These are phyloP conservation scores for Melastoma candidum DNA, from an alignment of 441 rosid species.

Conservation along the genomic window DNA sequence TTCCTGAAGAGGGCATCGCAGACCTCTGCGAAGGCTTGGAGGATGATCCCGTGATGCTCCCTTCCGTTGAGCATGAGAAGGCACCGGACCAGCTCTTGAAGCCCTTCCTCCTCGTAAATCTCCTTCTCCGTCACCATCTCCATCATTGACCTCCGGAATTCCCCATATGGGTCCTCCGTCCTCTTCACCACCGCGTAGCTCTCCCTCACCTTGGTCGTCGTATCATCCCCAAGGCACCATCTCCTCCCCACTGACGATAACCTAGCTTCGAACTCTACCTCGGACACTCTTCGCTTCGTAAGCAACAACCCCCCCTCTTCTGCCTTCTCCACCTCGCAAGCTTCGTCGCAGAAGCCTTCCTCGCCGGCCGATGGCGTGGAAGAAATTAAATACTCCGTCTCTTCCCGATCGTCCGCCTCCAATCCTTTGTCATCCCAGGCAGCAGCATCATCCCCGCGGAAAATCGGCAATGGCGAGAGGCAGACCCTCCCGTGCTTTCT, in stretches of 20 bases:
- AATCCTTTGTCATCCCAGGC: not conserved
- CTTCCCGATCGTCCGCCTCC: not conserved
- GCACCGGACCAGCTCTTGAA: conserved; percentile 14
- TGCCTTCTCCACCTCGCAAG: not conserved
- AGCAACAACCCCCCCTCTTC: not conserved
- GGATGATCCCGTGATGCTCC: conserved; percentile 11
- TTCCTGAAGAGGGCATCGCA: conserved; percentile 14
- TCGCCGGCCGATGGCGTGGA: conserved; percentile 2
- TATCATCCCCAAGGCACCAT: not conserved
- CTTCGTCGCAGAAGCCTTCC: not conserved
- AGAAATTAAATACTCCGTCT: not conserved
- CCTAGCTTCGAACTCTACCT: conserved; percentile 1
- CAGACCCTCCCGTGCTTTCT: no score
- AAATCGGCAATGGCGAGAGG: no score
- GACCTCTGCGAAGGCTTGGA: conserved; percentile 13
- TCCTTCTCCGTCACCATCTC: conserved; percentile 23
- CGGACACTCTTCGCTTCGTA: not conserved
- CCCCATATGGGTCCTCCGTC: conserved; percentile 14
- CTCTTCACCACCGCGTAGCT: conserved; percentile 21
- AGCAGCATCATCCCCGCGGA: no score
- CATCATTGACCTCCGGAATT: conserved; percentile 16
- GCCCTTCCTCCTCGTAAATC: conserved; percentile 18
- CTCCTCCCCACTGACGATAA: conserved; percentile 3
- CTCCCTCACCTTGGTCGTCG: conserved; percentile 11
- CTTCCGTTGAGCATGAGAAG: conserved; percentile 15